phyloP scores from a whole-genome alignment of 331 rosid genomes.

The Rosa hybrid region DNA sequence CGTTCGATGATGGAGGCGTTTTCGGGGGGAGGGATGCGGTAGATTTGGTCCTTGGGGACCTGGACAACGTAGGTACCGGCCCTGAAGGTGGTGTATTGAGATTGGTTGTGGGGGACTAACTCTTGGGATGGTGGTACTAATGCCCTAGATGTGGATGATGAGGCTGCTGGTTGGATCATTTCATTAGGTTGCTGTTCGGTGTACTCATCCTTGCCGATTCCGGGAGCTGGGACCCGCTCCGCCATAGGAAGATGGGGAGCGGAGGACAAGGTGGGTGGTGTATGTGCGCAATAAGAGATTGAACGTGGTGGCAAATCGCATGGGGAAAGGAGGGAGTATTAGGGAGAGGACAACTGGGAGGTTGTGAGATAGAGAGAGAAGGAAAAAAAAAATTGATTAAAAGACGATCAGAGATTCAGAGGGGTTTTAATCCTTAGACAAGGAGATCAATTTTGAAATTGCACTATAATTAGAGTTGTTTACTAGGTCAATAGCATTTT shows the following conservation, averaged over 20 bases:
- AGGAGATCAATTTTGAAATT: neutral
- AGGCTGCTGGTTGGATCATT: neutral
- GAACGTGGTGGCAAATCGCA: conserved; percentile 5
- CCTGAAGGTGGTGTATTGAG: neutral
- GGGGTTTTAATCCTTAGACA: neutral
- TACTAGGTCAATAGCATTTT: conserved; percentile 2
- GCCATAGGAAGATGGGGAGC: conserved; percentile 46
- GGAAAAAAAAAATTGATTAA: neutral
- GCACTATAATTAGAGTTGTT: conserved; percentile 14
- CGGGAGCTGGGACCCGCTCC: conserved; percentile 34
- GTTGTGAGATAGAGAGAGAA: neutral
- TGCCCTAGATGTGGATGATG: neutral
- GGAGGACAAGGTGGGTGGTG: conserved; percentile 18
- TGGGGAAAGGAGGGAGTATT: conserved; percentile 2
- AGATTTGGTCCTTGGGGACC: conserved; percentile 57
- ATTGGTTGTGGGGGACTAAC: neutral
- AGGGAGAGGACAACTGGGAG: conserved; percentile 10
- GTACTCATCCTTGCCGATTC: neutral
- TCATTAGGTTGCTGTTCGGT: neutral
- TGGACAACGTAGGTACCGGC: conserved; percentile 45
- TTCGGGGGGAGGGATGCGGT: conserved; percentile 43
- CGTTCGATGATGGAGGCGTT: conserved; percentile 37
- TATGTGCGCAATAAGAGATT: conserved; percentile 1
- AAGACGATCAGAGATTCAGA: neutral
- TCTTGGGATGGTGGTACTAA: neutral